Evolutionary conservation across 2,329 filamentous ascomycete genomes (phyloP), one percentile per base, ranked within the genome.

Genomic region (Rhynchosporium secalis): DNA sequence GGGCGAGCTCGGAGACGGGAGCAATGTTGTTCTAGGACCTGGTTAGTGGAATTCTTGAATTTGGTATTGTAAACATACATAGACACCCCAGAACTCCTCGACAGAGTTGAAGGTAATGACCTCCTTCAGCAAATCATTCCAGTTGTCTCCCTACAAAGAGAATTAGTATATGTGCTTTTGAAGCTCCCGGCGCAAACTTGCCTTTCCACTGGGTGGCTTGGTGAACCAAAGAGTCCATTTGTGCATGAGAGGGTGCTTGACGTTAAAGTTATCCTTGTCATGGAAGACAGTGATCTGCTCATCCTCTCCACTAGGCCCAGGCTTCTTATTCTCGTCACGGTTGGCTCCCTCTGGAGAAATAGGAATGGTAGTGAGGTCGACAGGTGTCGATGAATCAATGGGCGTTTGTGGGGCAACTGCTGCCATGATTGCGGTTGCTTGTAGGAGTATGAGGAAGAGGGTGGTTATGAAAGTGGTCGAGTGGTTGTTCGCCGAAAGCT

Each of bases 221-320:
- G 94, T 98, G 83, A 98, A 99, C 96, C 96, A 99, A 61, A 99
- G 83, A 63, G 95, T 98, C 95, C 95, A 99, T 76, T 91, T 90
- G 83, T 97, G 90, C 85, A 96, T 93, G 65, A 99, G 85, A 69
- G 93, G 94, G 78, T 99, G 95, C 85, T 98, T 99, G 78, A 99
- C 95, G 73, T 96, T 99, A 86, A 99, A 99, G 83, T 99, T 97
- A 70, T 97, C 90, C 72, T 95, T 90, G 80, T 98, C 92, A 76
- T 99, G 93, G 81, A 99, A 99, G 71, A 99, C 94, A 52, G 95
- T 99, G 72, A 96, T 83, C 57, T 90, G 81, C 75, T 93, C 88
- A 68, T 78, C 78, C 68, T 80, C 79, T 59, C 76, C 77, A 60
- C 81, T 80, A 60, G 74, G 72, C 62, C 76, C 73, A 67, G 60